Conservation (phyloP, 2,329 filamentous ascomycete species). For the Sarocladium kiliense region DNA sequence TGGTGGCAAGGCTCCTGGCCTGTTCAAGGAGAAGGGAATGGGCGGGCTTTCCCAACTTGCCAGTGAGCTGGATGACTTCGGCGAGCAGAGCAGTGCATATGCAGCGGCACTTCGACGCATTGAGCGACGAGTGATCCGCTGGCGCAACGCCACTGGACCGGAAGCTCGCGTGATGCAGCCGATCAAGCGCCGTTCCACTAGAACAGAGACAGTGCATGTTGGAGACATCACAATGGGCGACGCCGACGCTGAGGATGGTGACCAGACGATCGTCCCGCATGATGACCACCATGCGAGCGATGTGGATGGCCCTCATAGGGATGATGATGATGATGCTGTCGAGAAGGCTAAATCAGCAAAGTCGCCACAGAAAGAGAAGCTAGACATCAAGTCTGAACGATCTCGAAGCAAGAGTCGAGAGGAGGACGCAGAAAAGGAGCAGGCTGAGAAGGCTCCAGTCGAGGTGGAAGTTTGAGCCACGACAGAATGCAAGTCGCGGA, state of each 20-base stretch:
- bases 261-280: constrained; percentile 29
- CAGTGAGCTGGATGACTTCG: constrained; percentile 66
- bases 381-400: not conserved
- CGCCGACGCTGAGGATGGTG: constrained; percentile 45
- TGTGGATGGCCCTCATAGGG: constrained; percentile 19
- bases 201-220: constrained; percentile 15
- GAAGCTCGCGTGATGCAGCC: constrained; percentile 36
- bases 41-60: constrained; percentile 60
- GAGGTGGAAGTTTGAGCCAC: not conserved
- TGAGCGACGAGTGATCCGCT: constrained; percentile 62
- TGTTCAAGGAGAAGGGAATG: constrained; percentile 52
- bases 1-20: constrained; percentile 23
- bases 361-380: not conserved
- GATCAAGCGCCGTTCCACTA: constrained; percentile 33
- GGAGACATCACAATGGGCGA: constrained; percentile 48
- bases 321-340: constrained; percentile 42
- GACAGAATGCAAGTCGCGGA: not conserved
- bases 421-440: not conserved
- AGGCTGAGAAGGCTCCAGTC: not conserved
- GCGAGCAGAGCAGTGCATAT: constrained; percentile 66
- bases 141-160: constrained; percentile 43
- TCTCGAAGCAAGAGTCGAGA: not conserved
- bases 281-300: constrained; percentile 28
- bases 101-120: constrained; percentile 61
- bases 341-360: constrained; percentile 19